Evolutionary conservation across 352 stramenopile genomes (phyloP), one percentile per base, ranked within the genome.

Genomic region (Peronosclerospora sorghi): DNA sequence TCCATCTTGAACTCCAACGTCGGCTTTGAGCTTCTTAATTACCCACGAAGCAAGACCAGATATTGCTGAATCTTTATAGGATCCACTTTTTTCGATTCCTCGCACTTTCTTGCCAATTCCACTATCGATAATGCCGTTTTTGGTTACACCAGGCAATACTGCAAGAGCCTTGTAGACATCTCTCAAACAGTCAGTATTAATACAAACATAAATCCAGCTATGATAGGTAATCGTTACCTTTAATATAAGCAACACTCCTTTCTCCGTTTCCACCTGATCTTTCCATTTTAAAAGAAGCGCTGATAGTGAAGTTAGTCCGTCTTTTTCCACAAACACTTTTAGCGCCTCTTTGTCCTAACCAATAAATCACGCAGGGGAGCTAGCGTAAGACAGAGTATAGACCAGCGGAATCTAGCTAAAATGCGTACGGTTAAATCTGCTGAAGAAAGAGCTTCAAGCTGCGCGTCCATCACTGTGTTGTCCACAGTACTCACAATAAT

Each of bases 11-110:
- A 19, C 17, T 43, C 38, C 49, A 27, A 76, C 38, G 4, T 65
- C 43, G 0, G 43, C 26, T 56, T 73, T 83, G 66, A 76, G 77
- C 39, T 80, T 83, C 13, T 63, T 41, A 36, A 83, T 68, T 20
- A 83, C 49, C 59, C 63, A 86, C 0, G 36, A 20, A 8, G 73
- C 75, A 21, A 88, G 49, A 14, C 67, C 55, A 20, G 49, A 32
- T 23, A 80, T 71, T 10, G 51, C 45, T 8, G 49, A 24, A 29
- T 68, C 38, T 20, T 34, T 54, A 28, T 55, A 68, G 12, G 32
- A 30, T 7, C 41, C 51, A 28, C 32, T 51, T 32, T 66, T 84
- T 28, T 61, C 45, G 32, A 86, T 65, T 13, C 42, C 45, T 7
- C 36, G 40, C 13, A 88, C 28, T 41, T 63, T 78, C 13, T 57